Base-by-base conservation (phyloP, 768 basidiomycete genomes). In the Hericium rajendrae region DNA sequence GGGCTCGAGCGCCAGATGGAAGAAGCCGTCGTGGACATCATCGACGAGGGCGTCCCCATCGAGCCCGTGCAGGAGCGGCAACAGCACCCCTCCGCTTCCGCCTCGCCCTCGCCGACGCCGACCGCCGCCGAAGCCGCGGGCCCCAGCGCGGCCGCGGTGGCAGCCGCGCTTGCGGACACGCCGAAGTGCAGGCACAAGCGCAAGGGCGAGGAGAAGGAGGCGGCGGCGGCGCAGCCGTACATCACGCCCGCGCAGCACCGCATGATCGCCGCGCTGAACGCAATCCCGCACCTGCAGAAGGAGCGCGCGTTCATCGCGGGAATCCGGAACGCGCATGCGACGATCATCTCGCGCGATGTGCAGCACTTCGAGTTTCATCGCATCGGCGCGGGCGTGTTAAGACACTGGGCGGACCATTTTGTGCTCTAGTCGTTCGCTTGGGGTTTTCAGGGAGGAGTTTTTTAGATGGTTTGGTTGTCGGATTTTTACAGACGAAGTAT, bases 341-440 rank as follows among this genome's bases (percentile, higher is more conserved):
- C 80, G 57, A 85, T 93, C 60, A 73, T 92, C 10, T 83, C 79
- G 67, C 74, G 90, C 48, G 88, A 91, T 60, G 68, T 82, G 55
- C 75, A 82, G 65, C 71, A 74, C 37, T 87, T 86, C 66, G 72
- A 78, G 60, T 60, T 69, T 12, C 86, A 90, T 62, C 70, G 75
- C 39, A 66, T 70, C 40, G 90, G 90, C 16, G 81, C 83, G 65
- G 80, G 81, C 38, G 77, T 91, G 3, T 52, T 92, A 38, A 75
- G 78, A 59, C 86, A 90, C 67, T 88, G 86, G 85, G 86, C 85
- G 9, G 76, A 80, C 57, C 73, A 78, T 22, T 84, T 89, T 54
- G 67, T 78, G 18, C 11, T 80, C 32, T 80, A 62, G 53, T 43
- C 22, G n/a, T 38, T 24, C 26, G 38, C 13, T n/a, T 32, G 24